phyloP scores from a whole-genome alignment of 345 rosid species.

The Rubroshorea leprosula region DNA sequence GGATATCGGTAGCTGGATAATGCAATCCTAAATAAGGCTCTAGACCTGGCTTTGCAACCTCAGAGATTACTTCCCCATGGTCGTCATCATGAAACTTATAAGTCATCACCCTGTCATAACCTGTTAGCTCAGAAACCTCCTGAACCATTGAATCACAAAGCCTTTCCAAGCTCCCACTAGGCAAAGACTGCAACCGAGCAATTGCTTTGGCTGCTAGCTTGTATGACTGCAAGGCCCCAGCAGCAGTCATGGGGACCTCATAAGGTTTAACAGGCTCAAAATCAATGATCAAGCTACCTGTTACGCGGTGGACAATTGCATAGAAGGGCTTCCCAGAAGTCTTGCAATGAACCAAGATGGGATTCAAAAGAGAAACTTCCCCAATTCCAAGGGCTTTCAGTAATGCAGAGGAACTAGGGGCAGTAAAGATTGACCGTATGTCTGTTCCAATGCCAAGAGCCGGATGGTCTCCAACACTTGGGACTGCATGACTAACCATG shows the following conservation, averaged over 20 bases:
- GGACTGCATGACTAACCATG: slow-evolving; percentile 87
- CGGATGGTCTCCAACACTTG: slow-evolving; percentile 83
- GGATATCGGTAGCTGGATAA: slow-evolving; percentile 96
- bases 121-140: slow-evolving; percentile 92
- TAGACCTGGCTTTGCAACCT: slow-evolving; percentile 75
- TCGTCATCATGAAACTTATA: slow-evolving; percentile 97
- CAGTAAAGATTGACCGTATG: slow-evolving; percentile 65
- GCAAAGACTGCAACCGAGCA: slow-evolving; percentile 72
- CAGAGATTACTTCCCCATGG: slow-evolving; percentile 93
- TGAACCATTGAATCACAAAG: slow-evolving; percentile 90
- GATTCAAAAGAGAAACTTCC: slow-evolving; percentile 87
- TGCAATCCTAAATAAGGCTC: slow-evolving; percentile 97
- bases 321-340: slow-evolving; percentile 93
- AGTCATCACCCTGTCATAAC: slow-evolving; percentile 94
- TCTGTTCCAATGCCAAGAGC: slow-evolving; percentile 76
- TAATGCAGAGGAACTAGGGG: slow-evolving; percentile 83
- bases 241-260: slow-evolving; percentile 95
- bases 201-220: slow-evolving; percentile 97
- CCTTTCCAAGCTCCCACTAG: slow-evolving; percentile 87
- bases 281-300: slow-evolving; percentile 82
- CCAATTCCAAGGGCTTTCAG: slow-evolving; percentile 82
- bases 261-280: slow-evolving; percentile 95
- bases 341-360: slow-evolving; percentile 90
- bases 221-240: slow-evolving; percentile 95
- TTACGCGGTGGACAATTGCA: slow-evolving; percentile 83